Evolutionary conservation across 441 rosid genomes (phyloP).

Genomic region (Adansonia rubrostipa): DNA sequence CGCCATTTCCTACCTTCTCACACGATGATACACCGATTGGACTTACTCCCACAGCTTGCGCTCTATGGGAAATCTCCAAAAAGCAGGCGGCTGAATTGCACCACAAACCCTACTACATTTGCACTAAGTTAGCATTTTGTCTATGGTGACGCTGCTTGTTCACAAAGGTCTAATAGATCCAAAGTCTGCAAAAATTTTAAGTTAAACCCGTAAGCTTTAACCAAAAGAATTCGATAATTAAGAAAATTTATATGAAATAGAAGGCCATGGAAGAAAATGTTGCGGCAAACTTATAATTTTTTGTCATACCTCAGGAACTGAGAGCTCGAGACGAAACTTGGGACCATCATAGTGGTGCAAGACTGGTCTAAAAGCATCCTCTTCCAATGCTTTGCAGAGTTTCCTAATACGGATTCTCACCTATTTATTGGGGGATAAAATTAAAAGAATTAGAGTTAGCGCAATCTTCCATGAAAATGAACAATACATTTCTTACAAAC

Average conservation of each 20-base stretch:
- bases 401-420: constrained; percentile 83
- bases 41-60: constrained; percentile 49
- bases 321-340: constrained; percentile 93
- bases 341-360: constrained; percentile 98
- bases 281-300: not conserved
- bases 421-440: constrained; percentile 39
- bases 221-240: not conserved
- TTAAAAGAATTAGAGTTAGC: not conserved
- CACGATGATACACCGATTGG: constrained; percentile 40
- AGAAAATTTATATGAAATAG: not conserved
- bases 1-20: constrained; percentile 35
- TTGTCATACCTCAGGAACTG: constrained; percentile 86
- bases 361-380: constrained; percentile 95
- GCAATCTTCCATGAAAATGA: not conserved
- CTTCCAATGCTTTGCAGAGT: constrained; percentile 94
- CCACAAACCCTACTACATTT: constrained; percentile 34
- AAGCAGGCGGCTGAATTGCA: constrained; percentile 41
- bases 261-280: not conserved
- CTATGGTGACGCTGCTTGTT: constrained; percentile 77
- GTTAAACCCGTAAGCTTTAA: not conserved
- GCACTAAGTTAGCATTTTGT: constrained; percentile 28
- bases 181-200: constrained; percentile 69
- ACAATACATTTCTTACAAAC: not conserved
- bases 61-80: constrained; percentile 42
- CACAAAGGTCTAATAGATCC: constrained; percentile 89